phyloP scores from a whole-genome alignment of 2,329 filamentous ascomycete genomes.

The Penicillium sp. region DNA sequence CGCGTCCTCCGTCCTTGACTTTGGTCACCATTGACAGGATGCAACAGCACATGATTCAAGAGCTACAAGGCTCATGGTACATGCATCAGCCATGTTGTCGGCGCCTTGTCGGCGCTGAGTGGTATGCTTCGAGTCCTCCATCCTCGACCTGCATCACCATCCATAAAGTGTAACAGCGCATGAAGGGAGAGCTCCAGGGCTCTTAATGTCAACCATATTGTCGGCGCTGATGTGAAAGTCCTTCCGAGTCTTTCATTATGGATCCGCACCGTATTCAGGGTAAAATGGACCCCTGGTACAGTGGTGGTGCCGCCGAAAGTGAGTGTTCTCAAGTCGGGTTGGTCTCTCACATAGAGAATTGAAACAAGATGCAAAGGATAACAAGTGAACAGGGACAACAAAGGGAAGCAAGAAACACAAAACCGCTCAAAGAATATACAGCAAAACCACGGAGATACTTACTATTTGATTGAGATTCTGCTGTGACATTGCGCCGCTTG shows the following conservation, averaged over 20 bases:
- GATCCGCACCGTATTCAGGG: background rate
- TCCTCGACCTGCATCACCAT: background rate
- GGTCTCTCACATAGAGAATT: background rate
- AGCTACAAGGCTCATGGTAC: background rate
- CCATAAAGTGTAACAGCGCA: background rate
- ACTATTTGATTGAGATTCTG: slow-evolving; percentile 96
- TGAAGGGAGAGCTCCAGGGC: background rate
- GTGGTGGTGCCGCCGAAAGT: background rate
- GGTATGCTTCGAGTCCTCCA: background rate
- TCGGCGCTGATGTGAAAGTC: background rate
- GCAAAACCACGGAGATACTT: slow-evolving; percentile 45
- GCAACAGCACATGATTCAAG: background rate
- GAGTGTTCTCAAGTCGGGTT: background rate
- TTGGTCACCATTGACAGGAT: background rate
- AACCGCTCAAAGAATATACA: background rate
- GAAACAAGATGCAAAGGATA: background rate
- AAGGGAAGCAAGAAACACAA: background rate
- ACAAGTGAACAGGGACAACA: background rate
- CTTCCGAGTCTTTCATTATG: too few relatives aligned
- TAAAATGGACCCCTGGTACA: background rate
- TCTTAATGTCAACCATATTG: background rate
- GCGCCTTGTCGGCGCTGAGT: too few relatives aligned
- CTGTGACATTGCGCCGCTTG: slow-evolving; percentile 62
- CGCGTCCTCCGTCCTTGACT: background rate
- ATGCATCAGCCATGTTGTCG: background rate